These are phyloP conservation scores for Agrostemma githago DNA, from an alignment of 148 eudicot species.

Conservation along the genomic window DNA sequence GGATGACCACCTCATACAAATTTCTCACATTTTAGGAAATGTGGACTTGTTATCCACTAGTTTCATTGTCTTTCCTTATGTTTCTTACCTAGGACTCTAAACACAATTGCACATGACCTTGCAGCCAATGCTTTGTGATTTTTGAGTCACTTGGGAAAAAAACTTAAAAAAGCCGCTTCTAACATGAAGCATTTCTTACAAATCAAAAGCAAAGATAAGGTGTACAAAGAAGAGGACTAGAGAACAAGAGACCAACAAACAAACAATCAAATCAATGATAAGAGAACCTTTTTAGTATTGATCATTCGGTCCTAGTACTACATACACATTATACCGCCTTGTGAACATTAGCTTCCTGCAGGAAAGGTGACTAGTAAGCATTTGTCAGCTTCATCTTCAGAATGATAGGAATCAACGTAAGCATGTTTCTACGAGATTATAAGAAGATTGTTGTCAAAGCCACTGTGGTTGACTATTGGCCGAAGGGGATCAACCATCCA, in stretches of 20 bases:
- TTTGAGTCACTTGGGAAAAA: too few relatives aligned
- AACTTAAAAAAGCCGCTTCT: too few relatives aligned
- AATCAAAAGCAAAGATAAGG: too few relatives aligned
- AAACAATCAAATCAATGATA: not conserved
- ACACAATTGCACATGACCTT: too few relatives aligned
- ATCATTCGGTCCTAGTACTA: not conserved
- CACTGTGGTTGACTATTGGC: slow-evolving; percentile 50
- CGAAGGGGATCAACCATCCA: slow-evolving; percentile 89
- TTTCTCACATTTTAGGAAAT: too few relatives aligned
- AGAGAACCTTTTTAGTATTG: not conserved
- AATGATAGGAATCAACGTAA: not conserved
- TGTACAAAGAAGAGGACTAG: too few relatives aligned
- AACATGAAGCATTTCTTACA: too few relatives aligned
- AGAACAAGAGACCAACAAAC: not conserved
- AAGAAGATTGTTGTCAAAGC: slow-evolving; percentile 71
- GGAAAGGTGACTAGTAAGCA: slow-evolving; percentile 11
- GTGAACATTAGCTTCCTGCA: slow-evolving; percentile 2
- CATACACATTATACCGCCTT: slow-evolving; percentile 17
- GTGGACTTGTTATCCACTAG: too few relatives aligned
- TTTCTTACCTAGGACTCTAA: too few relatives aligned
- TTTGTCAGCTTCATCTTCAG: slow-evolving; percentile 8
- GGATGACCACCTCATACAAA: too few relatives aligned
- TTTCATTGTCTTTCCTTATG: too few relatives aligned
- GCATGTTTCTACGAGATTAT: slow-evolving; percentile 32
- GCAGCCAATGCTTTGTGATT: too few relatives aligned